Evolutionary conservation across 2,329 filamentous ascomycete genomes (phyloP).

Genomic region (Neofusicoccum kwambonambiense): DNA sequence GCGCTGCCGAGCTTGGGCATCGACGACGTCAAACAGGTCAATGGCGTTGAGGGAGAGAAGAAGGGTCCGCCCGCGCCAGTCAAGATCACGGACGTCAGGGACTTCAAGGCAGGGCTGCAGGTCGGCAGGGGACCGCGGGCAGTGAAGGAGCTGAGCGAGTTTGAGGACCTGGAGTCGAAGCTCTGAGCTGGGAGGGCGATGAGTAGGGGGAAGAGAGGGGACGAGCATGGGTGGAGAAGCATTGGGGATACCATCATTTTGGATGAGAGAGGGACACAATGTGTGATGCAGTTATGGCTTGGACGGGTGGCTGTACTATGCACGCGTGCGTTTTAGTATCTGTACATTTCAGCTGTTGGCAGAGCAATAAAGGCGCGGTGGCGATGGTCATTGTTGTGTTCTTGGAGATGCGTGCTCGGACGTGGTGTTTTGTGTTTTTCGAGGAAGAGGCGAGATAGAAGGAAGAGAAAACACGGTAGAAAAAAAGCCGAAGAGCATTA

Average conservation of each 20-base stretch:
- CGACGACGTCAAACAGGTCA: conserved; percentile 31
- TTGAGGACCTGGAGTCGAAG: conserved; percentile 82
- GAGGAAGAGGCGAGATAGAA: not conserved
- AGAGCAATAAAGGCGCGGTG: not conserved
- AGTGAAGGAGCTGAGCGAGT: conserved; percentile 74
- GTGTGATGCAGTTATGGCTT: not conserved
- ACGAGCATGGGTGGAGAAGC: not conserved
- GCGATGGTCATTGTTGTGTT: not conserved
- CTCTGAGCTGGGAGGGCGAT: conserved; percentile 50
- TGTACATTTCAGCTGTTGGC: not conserved
- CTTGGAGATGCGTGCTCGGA: not conserved
- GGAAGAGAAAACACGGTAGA: not conserved
- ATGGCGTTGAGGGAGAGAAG: conserved; percentile 39
- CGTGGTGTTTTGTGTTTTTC: not conserved
- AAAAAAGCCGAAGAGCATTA: not conserved
- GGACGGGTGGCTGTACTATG: not conserved
- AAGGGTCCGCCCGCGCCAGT: conserved; percentile 44
- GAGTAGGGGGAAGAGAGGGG: not conserved
- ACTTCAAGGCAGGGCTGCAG: conserved; percentile 74
- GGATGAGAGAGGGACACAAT: not conserved
- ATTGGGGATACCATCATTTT: not conserved
- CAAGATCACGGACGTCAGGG: conserved; percentile 73
- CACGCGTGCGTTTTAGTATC: not conserved
- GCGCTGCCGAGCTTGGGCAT: conserved; percentile 47
- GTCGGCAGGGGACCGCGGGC: conserved; percentile 72